Percentiles rank a stretch among this genome's conserved stretches.
Evolutionary conservation across 1,284 basidiomycete genomes (phyloP).

Genomic region (Cryptococcus depauperatus): DNA sequence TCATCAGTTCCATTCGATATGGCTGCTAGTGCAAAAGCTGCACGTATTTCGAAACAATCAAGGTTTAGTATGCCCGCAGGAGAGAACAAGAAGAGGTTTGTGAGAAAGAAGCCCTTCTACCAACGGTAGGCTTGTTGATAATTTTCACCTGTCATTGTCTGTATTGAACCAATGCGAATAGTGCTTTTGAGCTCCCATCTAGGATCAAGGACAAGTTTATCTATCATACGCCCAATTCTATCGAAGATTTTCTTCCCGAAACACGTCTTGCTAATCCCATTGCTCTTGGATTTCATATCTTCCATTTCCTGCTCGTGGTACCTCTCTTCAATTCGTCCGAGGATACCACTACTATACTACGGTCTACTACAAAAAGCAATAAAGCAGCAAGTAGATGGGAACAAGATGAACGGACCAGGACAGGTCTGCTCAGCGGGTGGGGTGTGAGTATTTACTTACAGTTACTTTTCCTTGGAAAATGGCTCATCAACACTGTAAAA

Average conservation of each 20-base stretch:
- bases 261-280: constrained; percentile 34
- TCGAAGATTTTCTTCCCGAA: constrained; percentile 32
- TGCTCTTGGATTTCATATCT: constrained; percentile 23
- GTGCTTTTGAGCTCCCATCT: constrained; percentile 20
- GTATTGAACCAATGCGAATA: constrained; percentile 11
- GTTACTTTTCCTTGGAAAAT: too few species aligned
- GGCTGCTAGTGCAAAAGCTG: constrained; percentile 30
- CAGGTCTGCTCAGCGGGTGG: constrained; percentile 22
- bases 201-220: constrained; percentile 23
- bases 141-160: not conserved
- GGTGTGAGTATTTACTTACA: constrained; percentile 18
- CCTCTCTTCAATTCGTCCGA: constrained; percentile 34
- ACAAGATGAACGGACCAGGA: constrained; percentile 1
- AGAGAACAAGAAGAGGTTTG: constrained; percentile 27
- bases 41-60: too few species aligned
- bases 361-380: too few species aligned
- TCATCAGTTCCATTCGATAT: constrained; percentile 38
- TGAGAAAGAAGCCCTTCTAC: constrained; percentile 30
- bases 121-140: constrained; percentile 25
- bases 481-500: constrained; percentile 3
- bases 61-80: too few species aligned
- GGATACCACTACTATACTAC: too few species aligned
- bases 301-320: constrained; percentile 36
- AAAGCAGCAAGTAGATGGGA: too few species aligned
- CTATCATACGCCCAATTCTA: constrained; percentile 21